Base-by-base conservation (phyloP, 768 basidiomycete species). In the Hemileccinum impolitum region DNA sequence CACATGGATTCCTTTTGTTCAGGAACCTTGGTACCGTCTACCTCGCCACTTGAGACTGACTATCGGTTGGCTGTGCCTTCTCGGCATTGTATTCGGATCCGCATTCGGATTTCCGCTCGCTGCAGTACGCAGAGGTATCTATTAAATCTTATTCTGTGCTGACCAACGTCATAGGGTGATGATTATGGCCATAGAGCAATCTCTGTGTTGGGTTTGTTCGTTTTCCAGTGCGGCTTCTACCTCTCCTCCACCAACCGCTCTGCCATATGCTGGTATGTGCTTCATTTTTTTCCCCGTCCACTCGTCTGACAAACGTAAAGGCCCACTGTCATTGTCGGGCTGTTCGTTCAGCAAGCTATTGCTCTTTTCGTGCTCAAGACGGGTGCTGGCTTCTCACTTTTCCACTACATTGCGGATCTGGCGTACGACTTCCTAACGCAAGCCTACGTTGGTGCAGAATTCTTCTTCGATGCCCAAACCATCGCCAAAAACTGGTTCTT, bases 311-410 rank as follows among this genome's bases (percentile, higher is more conserved):
- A 14, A 26, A 10, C 48, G 14, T 41, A 2, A 37, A 87, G 86
- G 88, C 85, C 81, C 13, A 92, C 91, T n/a, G 80, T 93, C 58
- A 83, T 94, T 49, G 84, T 91, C 41, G 93, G 93, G 17, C 72
- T 94, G 17, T 84, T 93, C 68, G 58, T 86, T 37, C 93, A 96
- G 63, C 91, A 94, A 71, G 80, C 73, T 15, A 80, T 94, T 39
- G 93, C 93, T 1, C 75, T 95, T 38, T 93, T 95, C 64, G 93
- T 94, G 30, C 78, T 96, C 59, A 94, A 93, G 72, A 79, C 84
- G 12, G 71, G 72, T 39, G 91, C 90, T 39, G 93, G 93, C 17
- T 92, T 86, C 69, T 77, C 77, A 18, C 78, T 94, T 47, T 94
- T 96, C 76, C 77, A 74, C 43, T 93, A 88, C 81, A 79, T 94